Evolutionary conservation across 2,329 filamentous ascomycete genomes (phyloP), one percentile per base, ranked within the genome.

Genomic region (Sarocladium brachiariae): DNA sequence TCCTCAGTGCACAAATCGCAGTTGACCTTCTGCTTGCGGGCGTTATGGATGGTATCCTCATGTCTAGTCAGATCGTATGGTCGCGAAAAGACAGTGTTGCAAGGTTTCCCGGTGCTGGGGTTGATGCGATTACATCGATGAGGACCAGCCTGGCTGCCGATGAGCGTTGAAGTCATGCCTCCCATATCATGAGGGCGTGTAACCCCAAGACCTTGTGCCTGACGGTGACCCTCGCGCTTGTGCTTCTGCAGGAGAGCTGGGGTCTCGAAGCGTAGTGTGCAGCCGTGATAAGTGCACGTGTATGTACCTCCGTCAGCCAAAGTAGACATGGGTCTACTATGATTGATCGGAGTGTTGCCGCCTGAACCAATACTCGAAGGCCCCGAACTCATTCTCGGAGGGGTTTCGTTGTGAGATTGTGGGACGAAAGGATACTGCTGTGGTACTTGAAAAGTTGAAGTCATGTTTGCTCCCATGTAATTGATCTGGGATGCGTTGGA

Each of bases 31-130:
- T 91, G 84, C 75, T 96, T 96, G 60, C 88, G 83, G 1, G 84
- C 85, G 60, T 96, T 96, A 77, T 97, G 93, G 56, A 97, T 97
- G 0, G 93, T 97, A 58, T 96, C 92, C 66, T 99, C 93, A 64
- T 99, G 93, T 19, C 93, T 80, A 0, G 93, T 99, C 49, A 99
- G 77, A 67, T 99, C 93, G 74, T 99, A 99, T 1, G 93, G 93
- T 18, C 93, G 78, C 1, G 92, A 96, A 69, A 99, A 97, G 50
- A 96, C 77, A 0, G 90, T 95, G 65, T 89, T 92, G 77, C 93
- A 97, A 0, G 90, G 86, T 71, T 96, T 96, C 56, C 89, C 89
- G 0, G 93, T 97, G 56, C 88, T 92, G 2, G 92, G 92, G 68
- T 97, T 97, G 70, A 92, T 89, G 57, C 91, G 83, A 62, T 91